Evolutionary conservation across 2,329 filamentous ascomycete species (phyloP).

Genomic region (Ustilaginoidea virens): DNA sequence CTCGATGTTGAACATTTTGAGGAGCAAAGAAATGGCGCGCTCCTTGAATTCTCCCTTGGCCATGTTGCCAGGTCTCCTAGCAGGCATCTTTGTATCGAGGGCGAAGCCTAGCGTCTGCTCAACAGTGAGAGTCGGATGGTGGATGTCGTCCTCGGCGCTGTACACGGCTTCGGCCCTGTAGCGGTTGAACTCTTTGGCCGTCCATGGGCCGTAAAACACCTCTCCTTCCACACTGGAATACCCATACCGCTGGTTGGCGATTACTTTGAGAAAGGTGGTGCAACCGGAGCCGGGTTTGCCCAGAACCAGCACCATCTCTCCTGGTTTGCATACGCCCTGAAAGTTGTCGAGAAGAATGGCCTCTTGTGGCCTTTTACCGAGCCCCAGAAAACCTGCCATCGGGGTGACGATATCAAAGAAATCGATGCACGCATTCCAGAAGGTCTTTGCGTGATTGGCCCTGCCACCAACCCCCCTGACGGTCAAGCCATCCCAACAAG

Average conservation of each 20-base stretch:
- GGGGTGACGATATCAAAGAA: conserved; percentile 65
- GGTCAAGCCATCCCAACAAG: conserved; percentile 63
- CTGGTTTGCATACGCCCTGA: conserved; percentile 54
- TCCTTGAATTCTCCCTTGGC: conserved; percentile 62
- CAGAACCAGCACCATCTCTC: conserved; percentile 79
- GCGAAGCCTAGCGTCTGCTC: conserved; percentile 79
- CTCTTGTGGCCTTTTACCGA: conserved; percentile 53
- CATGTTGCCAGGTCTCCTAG: conserved; percentile 61
- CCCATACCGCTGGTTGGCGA: conserved; percentile 47
- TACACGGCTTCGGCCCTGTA: conserved; percentile 77
- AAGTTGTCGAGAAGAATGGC: conserved; percentile 61
- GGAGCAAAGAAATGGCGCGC: conserved; percentile 54
- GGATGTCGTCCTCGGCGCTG: conserved; percentile 66
- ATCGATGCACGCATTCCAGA: conserved; percentile 59
- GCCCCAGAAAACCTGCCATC: conserved; percentile 44
- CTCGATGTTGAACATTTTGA: conserved; percentile 90
- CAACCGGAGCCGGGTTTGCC: conserved; percentile 62
- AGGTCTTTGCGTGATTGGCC: conserved; percentile 58
- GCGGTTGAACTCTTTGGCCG: conserved; percentile 52
- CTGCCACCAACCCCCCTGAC: conserved; percentile 62
- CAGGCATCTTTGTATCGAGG: conserved; percentile 69
- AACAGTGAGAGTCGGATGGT: conserved; percentile 74
- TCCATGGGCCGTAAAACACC: conserved; percentile 62
- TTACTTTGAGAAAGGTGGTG: conserved; percentile 53
- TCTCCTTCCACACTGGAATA: conserved; percentile 47